Evolutionary conservation across 345 rosid species (phyloP), one percentile per base, ranked within the genome.

Genomic region (Triadica sebifera): DNA sequence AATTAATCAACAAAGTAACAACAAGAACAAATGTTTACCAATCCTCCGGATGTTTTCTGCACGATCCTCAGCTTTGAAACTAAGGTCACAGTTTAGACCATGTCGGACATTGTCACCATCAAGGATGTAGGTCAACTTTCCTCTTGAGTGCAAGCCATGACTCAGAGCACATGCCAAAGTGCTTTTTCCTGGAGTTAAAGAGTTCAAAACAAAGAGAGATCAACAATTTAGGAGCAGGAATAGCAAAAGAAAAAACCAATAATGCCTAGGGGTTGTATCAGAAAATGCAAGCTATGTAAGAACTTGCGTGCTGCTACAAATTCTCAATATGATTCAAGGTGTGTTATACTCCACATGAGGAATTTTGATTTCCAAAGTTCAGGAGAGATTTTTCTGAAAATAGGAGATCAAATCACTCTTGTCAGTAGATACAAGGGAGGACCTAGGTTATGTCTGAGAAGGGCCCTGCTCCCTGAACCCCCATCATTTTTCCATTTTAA

Each of bases 81-180:
- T 53, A 61, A 80, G 79, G 65, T 80, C 79, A 41, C 74, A 37
- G 65, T 80, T 80, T 13, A 80, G 73, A 24, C 82, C 82, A 53
- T 80, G 82, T 49, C 82, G 69, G 46, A 80, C 69, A 51, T 80
- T 80, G 67, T 80, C 82, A 22, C 82, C 82, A 67, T 80, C 82
- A 80, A 80, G 82, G 49, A 80, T 63, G 47, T 80, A 80, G 37
- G 79, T 65, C 73, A 80, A 50, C 79, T 71, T 75, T 53, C 82
- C 79, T 53, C 70, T 75, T 55, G 74, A 67, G 69, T 67, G 70
- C 73, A 80, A 25, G 51, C 73, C 56, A 67, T 75, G 77, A 75
- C 70, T 75, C 73, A 80, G 65, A 45, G 70, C 79, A 60, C 82
- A 80, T 12, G 82, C 82, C 76, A 80, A 72, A 8, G 74, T 67